Conservation (phyloP, 352 stramenopile species). For the Aphanomyces stellatus region DNA sequence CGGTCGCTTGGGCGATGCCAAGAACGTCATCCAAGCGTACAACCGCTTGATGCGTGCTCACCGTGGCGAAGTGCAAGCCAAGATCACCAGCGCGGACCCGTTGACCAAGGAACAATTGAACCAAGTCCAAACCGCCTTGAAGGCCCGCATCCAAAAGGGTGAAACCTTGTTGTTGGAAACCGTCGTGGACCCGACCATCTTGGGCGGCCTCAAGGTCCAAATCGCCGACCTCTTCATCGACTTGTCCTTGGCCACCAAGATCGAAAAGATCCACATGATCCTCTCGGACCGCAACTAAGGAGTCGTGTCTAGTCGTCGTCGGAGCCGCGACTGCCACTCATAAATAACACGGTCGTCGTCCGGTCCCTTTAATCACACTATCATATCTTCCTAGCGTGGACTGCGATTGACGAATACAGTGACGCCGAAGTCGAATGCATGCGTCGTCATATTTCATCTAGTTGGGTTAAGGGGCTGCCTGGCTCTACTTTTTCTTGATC, state of each 20-base stretch:
- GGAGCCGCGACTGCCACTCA: neutral
- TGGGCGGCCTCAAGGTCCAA: conserved; percentile 95
- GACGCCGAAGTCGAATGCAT: too few species aligned
- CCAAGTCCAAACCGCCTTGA: conserved; percentile 90
- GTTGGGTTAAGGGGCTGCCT: too few species aligned
- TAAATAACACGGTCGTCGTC: neutral
- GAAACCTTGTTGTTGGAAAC: conserved; percentile 90
- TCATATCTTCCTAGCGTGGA: neutral
- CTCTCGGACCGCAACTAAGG: conserved; percentile 17
- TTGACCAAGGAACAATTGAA: conserved; percentile 90
- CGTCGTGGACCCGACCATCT: conserved; percentile 90
- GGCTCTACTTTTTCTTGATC: conserved; percentile 60
- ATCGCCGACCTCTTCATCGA: conserved; percentile 98
- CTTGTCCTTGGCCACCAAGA: conserved; percentile 91
- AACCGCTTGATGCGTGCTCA: conserved; percentile 94
- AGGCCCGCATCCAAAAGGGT: conserved; percentile 71
- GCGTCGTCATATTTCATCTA: too few species aligned
- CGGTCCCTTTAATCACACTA: neutral
- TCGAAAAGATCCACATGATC: conserved; percentile 89
- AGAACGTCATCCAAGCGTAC: conserved; percentile 84
- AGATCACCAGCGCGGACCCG: conserved; percentile 93
- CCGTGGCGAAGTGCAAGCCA: conserved; percentile 92
- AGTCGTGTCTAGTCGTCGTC: neutral
- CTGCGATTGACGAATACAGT: too few species aligned
- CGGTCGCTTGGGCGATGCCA: conserved; percentile 85